Base-by-base conservation (phyloP, 768 basidiomycete species). In the Pholiota molesta region DNA sequence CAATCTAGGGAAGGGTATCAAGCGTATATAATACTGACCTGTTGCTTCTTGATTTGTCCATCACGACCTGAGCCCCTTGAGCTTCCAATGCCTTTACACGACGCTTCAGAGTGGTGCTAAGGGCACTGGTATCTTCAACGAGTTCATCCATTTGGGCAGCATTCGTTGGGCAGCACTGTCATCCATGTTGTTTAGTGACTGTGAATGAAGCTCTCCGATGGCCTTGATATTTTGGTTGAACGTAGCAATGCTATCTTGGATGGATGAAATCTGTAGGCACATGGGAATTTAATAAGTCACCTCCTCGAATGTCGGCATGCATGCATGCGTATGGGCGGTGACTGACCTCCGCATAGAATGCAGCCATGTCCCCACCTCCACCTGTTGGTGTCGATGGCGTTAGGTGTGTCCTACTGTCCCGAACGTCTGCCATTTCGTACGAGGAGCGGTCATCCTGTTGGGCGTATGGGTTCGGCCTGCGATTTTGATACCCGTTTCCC, bases 351-450 rank as follows among this genome's bases (percentile, higher is more conserved):
- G 82, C 77, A 71, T 92, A 93, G 74, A 94, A 93, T 11, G 80
- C 76, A 2, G 83, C 73, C 90, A 91, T 91, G 72, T 90, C 89
- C 28, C 66, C 73, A 26, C 75, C 81, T 10, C 70, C 61, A 23
- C 70, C 72, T 57, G 70, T 63, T 11, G 80, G 71, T 60, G 71
- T 63, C 28, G 62, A 56, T 28, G 68, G 63, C 14, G 81, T 72
- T 51, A 85, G 72, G 69, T 84, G 81, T 33, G 82, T 77, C 56
- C 81, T 79, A 74, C 83, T 87, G 66, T 86, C 84, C 66, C 79
- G 83, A 57, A 88, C 87, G 35, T 86, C 85, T 14, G 86, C 79
- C 88, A 92, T 91, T 72, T 91, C 89, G 70, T 91, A 91, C 54
- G 80, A 70, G 57, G 80, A 70, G 57, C 79, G 74, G 68, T 83